A percentile compares a stretch with the other conserved stretches of the same genome.
phyloP scores from a whole-genome alignment of 768 basidiomycete species.

The Infundibulicybe gibba region DNA sequence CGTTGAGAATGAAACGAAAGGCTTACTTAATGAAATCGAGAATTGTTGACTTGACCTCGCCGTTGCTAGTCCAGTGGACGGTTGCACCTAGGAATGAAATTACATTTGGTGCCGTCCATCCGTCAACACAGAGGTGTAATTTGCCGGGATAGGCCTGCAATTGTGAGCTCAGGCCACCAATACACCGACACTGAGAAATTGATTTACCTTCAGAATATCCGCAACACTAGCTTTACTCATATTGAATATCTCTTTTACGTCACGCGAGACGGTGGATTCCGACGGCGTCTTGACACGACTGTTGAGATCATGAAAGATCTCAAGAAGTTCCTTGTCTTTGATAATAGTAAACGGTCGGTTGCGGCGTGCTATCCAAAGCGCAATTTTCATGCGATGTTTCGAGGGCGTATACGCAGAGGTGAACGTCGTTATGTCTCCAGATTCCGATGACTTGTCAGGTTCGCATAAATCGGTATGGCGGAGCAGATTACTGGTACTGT shows the following conservation, averaged over 20 bases:
- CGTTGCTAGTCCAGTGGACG: slow-evolving; percentile 13
- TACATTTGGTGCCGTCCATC: slow-evolving; percentile 24
- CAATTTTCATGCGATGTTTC: slow-evolving; percentile 14
- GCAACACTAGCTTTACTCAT: not conserved
- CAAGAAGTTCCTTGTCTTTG: slow-evolving; percentile 3
- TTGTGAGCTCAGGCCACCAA: too few relatives aligned
- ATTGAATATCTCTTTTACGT: slow-evolving; percentile 6
- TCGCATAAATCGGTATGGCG: slow-evolving; percentile 11
- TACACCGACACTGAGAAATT: not conserved
- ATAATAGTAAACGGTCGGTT: slow-evolving; percentile 5
- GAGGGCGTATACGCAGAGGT: slow-evolving; percentile 11
- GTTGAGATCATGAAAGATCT: slow-evolving; percentile 10
- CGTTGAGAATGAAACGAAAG: not conserved
- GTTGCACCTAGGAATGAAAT: slow-evolving; percentile 22
- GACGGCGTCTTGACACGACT: not conserved
- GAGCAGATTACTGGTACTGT: slow-evolving; percentile 14
- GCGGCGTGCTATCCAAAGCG: slow-evolving; percentile 4
- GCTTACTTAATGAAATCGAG: slow-evolving; percentile 16
- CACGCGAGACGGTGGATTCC: not conserved
- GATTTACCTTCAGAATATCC: slow-evolving; percentile 1
- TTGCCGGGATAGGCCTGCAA: slow-evolving; percentile 6
- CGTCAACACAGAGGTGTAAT: slow-evolving; percentile 22
- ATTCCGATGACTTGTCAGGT: slow-evolving; percentile 4
- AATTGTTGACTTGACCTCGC: slow-evolving; percentile 11
- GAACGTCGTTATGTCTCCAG: slow-evolving; percentile 4